phyloP scores from a whole-genome alignment of 2,329 filamentous ascomycete species.

The Aureobasidium sp. region DNA sequence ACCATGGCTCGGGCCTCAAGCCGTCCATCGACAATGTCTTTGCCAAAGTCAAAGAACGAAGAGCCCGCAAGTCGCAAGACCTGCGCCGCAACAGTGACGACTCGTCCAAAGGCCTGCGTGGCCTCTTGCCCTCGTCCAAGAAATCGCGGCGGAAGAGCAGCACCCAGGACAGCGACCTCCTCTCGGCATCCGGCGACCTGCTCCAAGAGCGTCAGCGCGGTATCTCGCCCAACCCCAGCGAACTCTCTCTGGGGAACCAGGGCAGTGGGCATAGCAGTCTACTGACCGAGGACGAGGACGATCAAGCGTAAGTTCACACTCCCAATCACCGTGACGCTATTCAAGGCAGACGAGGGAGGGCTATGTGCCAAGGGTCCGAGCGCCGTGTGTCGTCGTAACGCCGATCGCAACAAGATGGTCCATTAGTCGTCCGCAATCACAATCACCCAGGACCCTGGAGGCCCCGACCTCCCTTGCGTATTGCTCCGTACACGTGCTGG shows the following conservation, averaged over 20 bases:
- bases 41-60: slow-evolving; percentile 33
- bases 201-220: not conserved
- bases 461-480: not conserved
- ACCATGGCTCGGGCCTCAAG: slow-evolving; percentile 24
- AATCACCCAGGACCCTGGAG: slow-evolving; percentile 10
- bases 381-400: slow-evolving; percentile 8
- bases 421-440: not conserved
- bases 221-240: slow-evolving; percentile 25
- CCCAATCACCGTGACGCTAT: not conserved
- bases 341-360: not conserved
- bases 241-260: slow-evolving; percentile 36
- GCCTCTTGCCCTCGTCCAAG: slow-evolving; percentile 28
- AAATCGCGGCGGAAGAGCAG: slow-evolving; percentile 35
- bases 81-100: slow-evolving; percentile 36
- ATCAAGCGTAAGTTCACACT: slow-evolving; percentile 26
- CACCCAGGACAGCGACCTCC: slow-evolving; percentile 15
- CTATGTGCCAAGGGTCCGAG: slow-evolving; percentile 8
- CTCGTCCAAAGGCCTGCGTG: slow-evolving; percentile 40
- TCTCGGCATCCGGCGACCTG: not conserved
- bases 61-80: slow-evolving; percentile 33
- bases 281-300: slow-evolving; percentile 45
- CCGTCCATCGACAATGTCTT: slow-evolving; percentile 34
- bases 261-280: slow-evolving; percentile 44
- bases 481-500: not conserved
- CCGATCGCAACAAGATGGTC: slow-evolving; percentile 12